Conservation (phyloP, 441 rosid species). For the Bocquillonia castaneifolia region DNA sequence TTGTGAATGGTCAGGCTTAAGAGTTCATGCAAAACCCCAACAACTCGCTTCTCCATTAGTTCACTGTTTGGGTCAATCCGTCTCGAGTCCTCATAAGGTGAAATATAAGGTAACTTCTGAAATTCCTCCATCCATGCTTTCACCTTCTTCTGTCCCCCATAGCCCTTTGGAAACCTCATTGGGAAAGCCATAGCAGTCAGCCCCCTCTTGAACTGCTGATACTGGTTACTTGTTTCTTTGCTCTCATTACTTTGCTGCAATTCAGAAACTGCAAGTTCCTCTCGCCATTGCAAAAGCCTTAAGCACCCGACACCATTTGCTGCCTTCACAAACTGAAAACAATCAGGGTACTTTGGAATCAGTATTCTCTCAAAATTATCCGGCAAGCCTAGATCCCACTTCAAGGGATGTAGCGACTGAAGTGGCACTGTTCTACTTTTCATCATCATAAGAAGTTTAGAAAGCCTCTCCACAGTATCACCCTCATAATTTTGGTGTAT, state of each 20-base stretch:
- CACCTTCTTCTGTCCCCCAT: conserved; percentile 89
- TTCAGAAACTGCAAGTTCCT: conserved; percentile 65
- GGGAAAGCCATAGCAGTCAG: conserved; percentile 62
- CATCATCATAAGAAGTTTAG: conserved; percentile 86
- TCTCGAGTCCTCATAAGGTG: conserved; percentile 80
- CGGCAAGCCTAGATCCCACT: conserved; percentile 84
- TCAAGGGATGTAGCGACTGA: conserved; percentile 67
- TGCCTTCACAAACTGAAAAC: conserved; percentile 56
- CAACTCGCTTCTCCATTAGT: conserved; percentile 94
- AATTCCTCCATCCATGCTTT: conserved; percentile 95
- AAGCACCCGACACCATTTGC: conserved; percentile 48
- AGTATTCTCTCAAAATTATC: conserved; percentile 65
- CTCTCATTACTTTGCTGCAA: conserved; percentile 57
- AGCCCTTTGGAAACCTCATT: conserved; percentile 87
- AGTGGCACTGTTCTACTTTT: conserved; percentile 55
- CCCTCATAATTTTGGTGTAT: conserved; percentile 58
- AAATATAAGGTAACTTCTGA: conserved; percentile 87
- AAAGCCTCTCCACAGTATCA: conserved; percentile 76
- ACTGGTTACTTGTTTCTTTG: conserved; percentile 41
- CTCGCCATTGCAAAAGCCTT: conserved; percentile 58
- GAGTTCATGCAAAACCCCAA: conserved; percentile 82
- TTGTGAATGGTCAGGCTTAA: conserved; percentile 85
- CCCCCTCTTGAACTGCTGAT: conserved; percentile 70
- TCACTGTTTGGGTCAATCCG: conserved; percentile 71
- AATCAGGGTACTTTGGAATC: conserved; percentile 57